Percentiles rank a stretch among this genome's conserved stretches.
Evolutionary conservation across 345 rosid species (phyloP).

Genomic region (Clarkia xantiana): DNA sequence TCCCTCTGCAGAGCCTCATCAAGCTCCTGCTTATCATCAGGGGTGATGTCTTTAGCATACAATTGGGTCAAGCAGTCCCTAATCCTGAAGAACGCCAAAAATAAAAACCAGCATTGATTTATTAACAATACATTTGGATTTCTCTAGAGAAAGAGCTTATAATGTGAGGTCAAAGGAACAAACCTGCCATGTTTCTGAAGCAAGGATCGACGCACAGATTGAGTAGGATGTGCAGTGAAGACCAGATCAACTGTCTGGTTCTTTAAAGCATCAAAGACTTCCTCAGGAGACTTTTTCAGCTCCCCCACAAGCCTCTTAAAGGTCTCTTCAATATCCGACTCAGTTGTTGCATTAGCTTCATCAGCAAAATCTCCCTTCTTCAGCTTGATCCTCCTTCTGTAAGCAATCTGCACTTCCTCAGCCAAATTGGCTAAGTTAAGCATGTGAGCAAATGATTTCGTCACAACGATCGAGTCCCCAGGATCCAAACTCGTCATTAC

Average conservation of each 20-base stretch:
- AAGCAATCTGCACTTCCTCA: constrained; percentile 95
- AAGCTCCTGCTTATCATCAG: constrained; percentile 96
- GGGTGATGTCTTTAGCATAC: constrained; percentile 89
- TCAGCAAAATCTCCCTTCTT: constrained; percentile 85
- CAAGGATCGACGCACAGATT: constrained; percentile 86
- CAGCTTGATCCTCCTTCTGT: constrained; percentile 61
- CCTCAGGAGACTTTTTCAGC: constrained; percentile 74
- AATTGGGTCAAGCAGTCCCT: constrained; percentile 77
- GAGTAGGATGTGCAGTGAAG: constrained; percentile 98
- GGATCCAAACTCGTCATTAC: constrained; percentile 79
- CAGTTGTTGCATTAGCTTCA: constrained; percentile 70
- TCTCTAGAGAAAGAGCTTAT: background rate
- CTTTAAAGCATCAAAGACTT: constrained; percentile 88
- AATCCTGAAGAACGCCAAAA: constrained; percentile 34
- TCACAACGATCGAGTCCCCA: constrained; percentile 81
- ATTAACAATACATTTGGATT: too few species aligned
- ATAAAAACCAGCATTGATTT: background rate
- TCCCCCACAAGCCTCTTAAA: constrained; percentile 62
- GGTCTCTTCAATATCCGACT: constrained; percentile 92
- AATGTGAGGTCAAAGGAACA: constrained; percentile 6
- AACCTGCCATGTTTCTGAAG: constrained; percentile 96
- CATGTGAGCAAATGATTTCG: constrained; percentile 90
- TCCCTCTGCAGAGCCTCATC: constrained; percentile 96
- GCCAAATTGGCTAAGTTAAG: constrained; percentile 91
- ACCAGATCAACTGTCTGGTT: constrained; percentile 95